Evolutionary conservation across 2,329 filamentous ascomycete genomes (phyloP).

Genomic region (Verticillium albo-atrum): DNA sequence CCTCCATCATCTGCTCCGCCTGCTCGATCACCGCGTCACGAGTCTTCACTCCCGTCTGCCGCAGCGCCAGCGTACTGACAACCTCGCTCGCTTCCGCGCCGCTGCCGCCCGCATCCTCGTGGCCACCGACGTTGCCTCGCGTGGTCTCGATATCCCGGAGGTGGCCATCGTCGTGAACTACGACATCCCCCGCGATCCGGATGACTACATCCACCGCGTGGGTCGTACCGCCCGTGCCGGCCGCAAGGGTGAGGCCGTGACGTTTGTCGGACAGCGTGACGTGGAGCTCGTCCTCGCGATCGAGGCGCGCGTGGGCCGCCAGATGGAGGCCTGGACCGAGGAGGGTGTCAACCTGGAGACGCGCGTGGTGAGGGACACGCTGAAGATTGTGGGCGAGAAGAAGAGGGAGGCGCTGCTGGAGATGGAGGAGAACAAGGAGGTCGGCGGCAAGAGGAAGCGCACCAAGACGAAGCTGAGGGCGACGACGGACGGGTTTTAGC

Average conservation of each 20-base stretch:
- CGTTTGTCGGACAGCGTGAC: slow-evolving; percentile 88
- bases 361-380: slow-evolving; percentile 74
- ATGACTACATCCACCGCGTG: slow-evolving; percentile 96
- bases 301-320: slow-evolving; percentile 72
- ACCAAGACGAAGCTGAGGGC: slow-evolving; percentile 52
- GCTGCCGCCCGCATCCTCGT: slow-evolving; percentile 84
- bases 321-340: slow-evolving; percentile 82
- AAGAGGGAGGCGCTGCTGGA: slow-evolving; percentile 88
- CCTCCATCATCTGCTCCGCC: slow-evolving; percentile 80
- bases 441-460: slow-evolving; percentile 75
- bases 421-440: slow-evolving; percentile 88
- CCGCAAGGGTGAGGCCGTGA: slow-evolving; percentile 74
- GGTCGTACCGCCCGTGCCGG: slow-evolving; percentile 94
- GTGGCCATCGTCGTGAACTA: slow-evolving; percentile 91
- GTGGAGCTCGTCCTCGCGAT: slow-evolving; percentile 88
- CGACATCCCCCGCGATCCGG: slow-evolving; percentile 90
- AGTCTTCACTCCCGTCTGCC: slow-evolving; percentile 83
- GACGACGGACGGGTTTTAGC: slow-evolving; percentile 7
- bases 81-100: slow-evolving; percentile 87
- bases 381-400: slow-evolving; percentile 92
- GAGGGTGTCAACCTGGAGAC: slow-evolving; percentile 94
- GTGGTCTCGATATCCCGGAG: slow-evolving; percentile 92
- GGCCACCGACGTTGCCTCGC: slow-evolving; percentile 89
- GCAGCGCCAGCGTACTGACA: slow-evolving; percentile 79
- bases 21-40: slow-evolving; percentile 85